Base-by-base conservation (phyloP, 495 filamentous ascomycete genomes). In the Lichenothelia convexa region DNA sequence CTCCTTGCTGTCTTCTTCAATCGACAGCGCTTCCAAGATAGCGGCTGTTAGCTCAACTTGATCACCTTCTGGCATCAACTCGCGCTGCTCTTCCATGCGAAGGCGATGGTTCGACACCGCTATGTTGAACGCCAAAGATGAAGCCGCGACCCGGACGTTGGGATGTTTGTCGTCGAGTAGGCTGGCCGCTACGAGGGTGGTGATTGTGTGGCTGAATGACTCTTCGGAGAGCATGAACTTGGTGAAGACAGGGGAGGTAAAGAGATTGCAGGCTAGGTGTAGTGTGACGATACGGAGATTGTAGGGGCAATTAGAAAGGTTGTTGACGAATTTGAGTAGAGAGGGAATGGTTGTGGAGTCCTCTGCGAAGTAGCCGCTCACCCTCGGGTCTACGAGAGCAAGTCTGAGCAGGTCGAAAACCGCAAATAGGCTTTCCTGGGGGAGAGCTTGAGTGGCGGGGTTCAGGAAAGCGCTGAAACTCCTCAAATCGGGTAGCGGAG, bases 351-450 rank as follows among this genome's bases (percentile, higher is more conserved):
- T 82, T 29, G 52, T 21, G 18, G 56, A 22, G 47, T 93, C 79
- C 56, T 87, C 78, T 11, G 82, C 84, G 42, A 82, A 85, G 56
- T 72, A 89, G 39, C 80, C 75, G 46, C 79, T 80, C n/a, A 93
- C 62, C n/a, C 89, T 71, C 17, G 75, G 63, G 45, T 97, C 87
- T 4, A 78, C 62, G 30, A 91, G 69, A 6, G 78, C 68, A 37
- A 78, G 65, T 6, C 89, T 70, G 36, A 89, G 61, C 15, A 97
- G 67, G 46, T 94, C 89, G 24, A 91, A 65, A 2, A 85, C 57
- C 3, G 87, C 71, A 49, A 94, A 97, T 31, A 78, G 56, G 1
- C 56, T 60, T 41, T 71, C 73, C 30, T 49, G 55, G 2, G 65
- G 74, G 36, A 72, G 63, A 29, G 55, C 63, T 32, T 48, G 43